These are phyloP conservation scores for Auriculariales sp. DNA, from an alignment of 768 basidiomycete genomes.

Conservation along the genomic window DNA sequence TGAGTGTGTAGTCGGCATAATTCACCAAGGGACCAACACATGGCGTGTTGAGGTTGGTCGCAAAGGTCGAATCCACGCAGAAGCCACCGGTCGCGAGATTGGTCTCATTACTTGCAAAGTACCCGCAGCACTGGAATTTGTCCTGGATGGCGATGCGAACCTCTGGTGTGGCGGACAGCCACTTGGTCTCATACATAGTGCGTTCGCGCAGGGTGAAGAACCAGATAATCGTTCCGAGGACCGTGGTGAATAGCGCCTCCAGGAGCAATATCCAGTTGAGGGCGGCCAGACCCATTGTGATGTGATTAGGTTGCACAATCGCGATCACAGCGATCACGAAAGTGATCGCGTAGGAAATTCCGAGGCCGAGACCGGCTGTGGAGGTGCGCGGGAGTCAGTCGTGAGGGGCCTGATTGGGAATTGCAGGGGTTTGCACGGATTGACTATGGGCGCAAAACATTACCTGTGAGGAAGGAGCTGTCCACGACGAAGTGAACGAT, in stretches of 20 bases:
- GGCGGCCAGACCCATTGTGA: constrained; percentile 53
- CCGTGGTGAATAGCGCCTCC: constrained; percentile 43
- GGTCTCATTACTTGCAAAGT: constrained; percentile 43
- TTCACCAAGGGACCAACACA: constrained; percentile 60
- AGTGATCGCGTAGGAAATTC: constrained; percentile 49
- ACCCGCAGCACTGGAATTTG: constrained; percentile 77
- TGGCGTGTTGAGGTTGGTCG: constrained; percentile 30
- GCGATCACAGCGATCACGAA: constrained; percentile 59
- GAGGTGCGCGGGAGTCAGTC: neutral
- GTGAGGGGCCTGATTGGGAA: constrained; percentile 1
- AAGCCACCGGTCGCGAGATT: constrained; percentile 51
- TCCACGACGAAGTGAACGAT: constrained; percentile 62
- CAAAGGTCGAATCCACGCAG: constrained; percentile 30
- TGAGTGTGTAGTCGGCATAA: constrained; percentile 58
- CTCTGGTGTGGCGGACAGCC: constrained; percentile 28
- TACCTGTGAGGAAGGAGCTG: constrained; percentile 42
- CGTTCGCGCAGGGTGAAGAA: constrained; percentile 64
- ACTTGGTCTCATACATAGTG: constrained; percentile 46
- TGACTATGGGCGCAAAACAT: constrained; percentile 11
- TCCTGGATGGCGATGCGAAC: constrained; percentile 55
- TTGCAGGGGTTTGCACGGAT: constrained; percentile 11
- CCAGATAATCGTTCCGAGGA: constrained; percentile 68
- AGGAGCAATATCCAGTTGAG: constrained; percentile 63
- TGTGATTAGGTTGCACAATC: constrained; percentile 53
- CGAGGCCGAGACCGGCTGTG: constrained; percentile 57